A percentile compares a stretch with the other conserved stretches of the same genome.
Conservation (phyloP, 441 rosid genomes). For the Sinapis alba region DNA sequence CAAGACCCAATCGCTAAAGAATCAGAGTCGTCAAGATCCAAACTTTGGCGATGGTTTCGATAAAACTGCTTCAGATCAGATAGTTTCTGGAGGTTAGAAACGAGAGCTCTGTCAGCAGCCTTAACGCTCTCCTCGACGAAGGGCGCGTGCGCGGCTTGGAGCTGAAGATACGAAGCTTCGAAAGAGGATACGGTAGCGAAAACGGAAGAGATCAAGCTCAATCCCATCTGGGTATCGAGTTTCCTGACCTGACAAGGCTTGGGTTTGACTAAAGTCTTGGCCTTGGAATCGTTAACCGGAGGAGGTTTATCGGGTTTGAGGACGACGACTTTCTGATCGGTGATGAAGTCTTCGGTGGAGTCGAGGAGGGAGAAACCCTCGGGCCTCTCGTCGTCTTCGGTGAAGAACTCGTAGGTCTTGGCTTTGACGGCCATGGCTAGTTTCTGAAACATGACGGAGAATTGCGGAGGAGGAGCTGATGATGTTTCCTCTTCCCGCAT, state of each 20-base stretch:
- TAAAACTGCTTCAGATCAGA: constrained; percentile 71
- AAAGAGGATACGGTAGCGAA: constrained; percentile 75
- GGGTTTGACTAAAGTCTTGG: constrained; percentile 41
- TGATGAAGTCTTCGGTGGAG: constrained; percentile 84
- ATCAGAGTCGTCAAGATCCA: constrained; percentile 46
- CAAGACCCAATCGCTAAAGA: constrained; percentile 69
- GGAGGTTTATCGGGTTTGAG: constrained; percentile 76
- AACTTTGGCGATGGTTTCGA: constrained; percentile 50
- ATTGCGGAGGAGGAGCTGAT: constrained; percentile 55
- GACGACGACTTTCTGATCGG: constrained; percentile 92
- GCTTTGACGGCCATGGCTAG: constrained; percentile 87
- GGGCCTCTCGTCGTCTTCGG: constrained; percentile 51
- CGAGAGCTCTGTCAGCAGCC: constrained; percentile 73
- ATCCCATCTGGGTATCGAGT: constrained; percentile 45
- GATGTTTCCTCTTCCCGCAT: constrained; percentile 57
- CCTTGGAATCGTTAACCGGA: constrained; percentile 24
- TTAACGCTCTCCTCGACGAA: constrained; percentile 59
- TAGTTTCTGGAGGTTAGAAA: constrained; percentile 65
- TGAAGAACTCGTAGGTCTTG: constrained; percentile 87
- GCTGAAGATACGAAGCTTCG: constrained; percentile 85
- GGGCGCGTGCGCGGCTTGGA: constrained; percentile 85
- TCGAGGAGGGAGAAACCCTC: constrained; percentile 77
- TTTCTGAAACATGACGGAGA: constrained; percentile 90
- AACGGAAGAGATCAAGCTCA: constrained; percentile 62
- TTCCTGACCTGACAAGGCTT: constrained; percentile 49